These are phyloP conservation scores for Trichosanthes truncata DNA, from an alignment of 306 rosid species.

Conservation along the genomic window DNA sequence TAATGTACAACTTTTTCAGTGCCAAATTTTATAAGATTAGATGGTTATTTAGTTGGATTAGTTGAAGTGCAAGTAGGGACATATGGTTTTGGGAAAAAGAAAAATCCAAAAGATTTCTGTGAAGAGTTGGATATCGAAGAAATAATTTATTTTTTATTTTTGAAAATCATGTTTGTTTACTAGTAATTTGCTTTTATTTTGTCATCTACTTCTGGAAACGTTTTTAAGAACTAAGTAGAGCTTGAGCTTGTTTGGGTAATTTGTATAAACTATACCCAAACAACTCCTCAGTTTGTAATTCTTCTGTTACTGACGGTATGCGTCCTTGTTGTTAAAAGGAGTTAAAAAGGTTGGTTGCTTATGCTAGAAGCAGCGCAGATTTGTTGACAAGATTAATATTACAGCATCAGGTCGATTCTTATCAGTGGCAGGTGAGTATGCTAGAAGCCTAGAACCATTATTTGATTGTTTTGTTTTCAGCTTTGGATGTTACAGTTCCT, in stretches of 20 bases:
- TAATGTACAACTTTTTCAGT: background rate
- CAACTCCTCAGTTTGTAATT: background rate
- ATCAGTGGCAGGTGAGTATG: slow-evolving; percentile 70
- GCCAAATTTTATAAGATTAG: background rate
- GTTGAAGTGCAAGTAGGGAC: background rate
- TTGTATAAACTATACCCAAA: background rate
- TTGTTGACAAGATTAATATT: slow-evolving; percentile 49
- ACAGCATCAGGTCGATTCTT: slow-evolving; percentile 50
- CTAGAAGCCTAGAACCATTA: background rate
- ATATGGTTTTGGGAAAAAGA: background rate
- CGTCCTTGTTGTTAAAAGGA: slow-evolving; percentile 37
- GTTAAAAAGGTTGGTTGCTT: slow-evolving; percentile 73
- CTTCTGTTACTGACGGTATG: slow-evolving; percentile 8
- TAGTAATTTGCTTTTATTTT: too few relatives aligned
- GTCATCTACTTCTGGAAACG: too few relatives aligned
- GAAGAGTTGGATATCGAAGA: too few relatives aligned
- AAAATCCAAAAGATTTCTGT: too few relatives aligned
- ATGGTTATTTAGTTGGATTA: background rate
- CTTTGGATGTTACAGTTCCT: background rate
- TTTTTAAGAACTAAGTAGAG: too few relatives aligned
- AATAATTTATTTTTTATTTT: too few relatives aligned
- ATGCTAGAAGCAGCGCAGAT: slow-evolving; percentile 84
- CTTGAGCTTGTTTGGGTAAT: background rate
- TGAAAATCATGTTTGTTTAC: too few relatives aligned
- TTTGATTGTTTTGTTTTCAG: background rate